phyloP scores from a whole-genome alignment of 352 stramenopile species.

The Phytophthora fragariaefolia region DNA sequence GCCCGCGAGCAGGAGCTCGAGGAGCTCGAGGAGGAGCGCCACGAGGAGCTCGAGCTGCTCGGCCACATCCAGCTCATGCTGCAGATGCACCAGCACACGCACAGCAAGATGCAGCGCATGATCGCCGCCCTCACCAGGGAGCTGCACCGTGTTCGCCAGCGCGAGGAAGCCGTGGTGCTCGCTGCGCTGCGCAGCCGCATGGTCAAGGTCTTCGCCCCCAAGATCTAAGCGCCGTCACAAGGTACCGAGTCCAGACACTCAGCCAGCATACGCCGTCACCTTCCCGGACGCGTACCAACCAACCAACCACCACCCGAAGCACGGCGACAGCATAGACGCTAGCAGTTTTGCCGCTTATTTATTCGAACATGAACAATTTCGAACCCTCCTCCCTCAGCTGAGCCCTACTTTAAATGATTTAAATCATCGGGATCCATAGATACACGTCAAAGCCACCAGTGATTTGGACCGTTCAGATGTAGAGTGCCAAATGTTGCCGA shows the following conservation, averaged over 20 bases:
- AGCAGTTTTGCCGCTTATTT: conserved; percentile 27
- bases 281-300: conserved; percentile 22
- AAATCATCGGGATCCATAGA: no score
- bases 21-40: conserved; percentile 66
- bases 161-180: conserved; percentile 61
- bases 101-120: conserved; percentile 51
- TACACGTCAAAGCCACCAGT: no score
- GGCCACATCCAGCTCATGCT: conserved; percentile 59
- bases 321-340: conserved; percentile 25
- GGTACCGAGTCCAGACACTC: conserved; percentile 4
- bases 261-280: conserved; percentile 15
- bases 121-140: conserved; percentile 51
- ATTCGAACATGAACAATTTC: conserved; percentile 32
- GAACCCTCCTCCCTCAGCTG: conserved; percentile 11
- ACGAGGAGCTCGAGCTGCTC: conserved; percentile 65
- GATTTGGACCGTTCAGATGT: no score
- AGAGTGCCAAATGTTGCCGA: no score
- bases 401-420: conserved; percentile 6
- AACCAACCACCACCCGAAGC: not conserved
- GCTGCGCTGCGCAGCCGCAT: conserved; percentile 57
- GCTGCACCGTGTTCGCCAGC: conserved; percentile 45
- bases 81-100: conserved; percentile 46
- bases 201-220: conserved; percentile 57
- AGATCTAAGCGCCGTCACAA: conserved; percentile 52
- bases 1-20: conserved; percentile 53